Evolutionary conservation across 2,329 filamentous ascomycete species (phyloP).

Genomic region (Arthrocladium fulminans): DNA sequence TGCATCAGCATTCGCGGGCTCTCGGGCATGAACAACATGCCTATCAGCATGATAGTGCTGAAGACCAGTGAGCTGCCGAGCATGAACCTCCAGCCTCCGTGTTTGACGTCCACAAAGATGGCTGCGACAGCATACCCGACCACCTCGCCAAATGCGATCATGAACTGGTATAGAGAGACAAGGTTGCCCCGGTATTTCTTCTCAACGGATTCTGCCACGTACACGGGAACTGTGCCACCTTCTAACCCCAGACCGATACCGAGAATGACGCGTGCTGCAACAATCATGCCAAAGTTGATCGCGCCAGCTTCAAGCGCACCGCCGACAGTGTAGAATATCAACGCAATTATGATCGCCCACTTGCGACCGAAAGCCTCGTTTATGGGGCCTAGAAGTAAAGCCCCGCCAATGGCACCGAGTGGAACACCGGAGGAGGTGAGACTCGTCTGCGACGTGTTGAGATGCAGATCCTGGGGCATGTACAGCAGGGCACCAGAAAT

Average conservation of each 20-base stretch:
- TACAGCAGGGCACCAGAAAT: slow-evolving; percentile 64
- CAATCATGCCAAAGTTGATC: slow-evolving; percentile 62
- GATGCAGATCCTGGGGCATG: slow-evolving; percentile 50
- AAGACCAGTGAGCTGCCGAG: slow-evolving; percentile 64
- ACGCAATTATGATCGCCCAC: slow-evolving; percentile 61
- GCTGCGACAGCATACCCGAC: slow-evolving; percentile 64
- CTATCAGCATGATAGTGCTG: slow-evolving; percentile 52
- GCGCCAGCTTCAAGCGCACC: slow-evolving; percentile 59
- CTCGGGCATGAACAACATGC: slow-evolving; percentile 65
- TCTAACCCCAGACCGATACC: slow-evolving; percentile 64
- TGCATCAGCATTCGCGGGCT: slow-evolving; percentile 62
- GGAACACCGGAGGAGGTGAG: slow-evolving; percentile 64
- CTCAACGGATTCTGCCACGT: slow-evolving; percentile 65
- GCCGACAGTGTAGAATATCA: slow-evolving; percentile 61
- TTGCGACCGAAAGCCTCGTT: slow-evolving; percentile 61
- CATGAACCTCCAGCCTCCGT: slow-evolving; percentile 64
- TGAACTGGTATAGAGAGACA: slow-evolving; percentile 66
- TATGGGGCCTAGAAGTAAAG: slow-evolving; percentile 55
- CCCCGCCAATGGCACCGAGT: slow-evolving; percentile 61
- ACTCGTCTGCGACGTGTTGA: slow-evolving; percentile 51
- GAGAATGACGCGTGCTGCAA: slow-evolving; percentile 58
- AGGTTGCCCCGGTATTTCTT: slow-evolving; percentile 59
- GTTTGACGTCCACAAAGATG: slow-evolving; percentile 58
- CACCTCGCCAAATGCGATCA: slow-evolving; percentile 66
- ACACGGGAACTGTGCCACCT: slow-evolving; percentile 65